Conservation (phyloP, 192 early-diverging fungal species). For the Podila clonocystis region DNA sequence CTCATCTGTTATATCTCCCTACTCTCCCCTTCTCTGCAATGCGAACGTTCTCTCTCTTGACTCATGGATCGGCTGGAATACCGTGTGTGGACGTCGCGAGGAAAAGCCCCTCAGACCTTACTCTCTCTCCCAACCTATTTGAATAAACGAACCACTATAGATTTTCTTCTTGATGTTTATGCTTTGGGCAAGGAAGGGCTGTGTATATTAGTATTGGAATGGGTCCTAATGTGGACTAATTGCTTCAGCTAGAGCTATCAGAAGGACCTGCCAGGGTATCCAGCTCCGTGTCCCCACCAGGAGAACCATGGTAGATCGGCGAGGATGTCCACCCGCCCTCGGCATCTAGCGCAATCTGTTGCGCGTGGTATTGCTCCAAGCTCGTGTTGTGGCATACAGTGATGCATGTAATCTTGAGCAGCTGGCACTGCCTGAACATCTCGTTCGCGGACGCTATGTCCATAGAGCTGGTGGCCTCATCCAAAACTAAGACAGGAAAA, state of each 20-base stretch:
- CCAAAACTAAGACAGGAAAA: constrained; percentile 54
- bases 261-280: constrained; percentile 3
- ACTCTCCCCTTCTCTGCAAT: too few species aligned
- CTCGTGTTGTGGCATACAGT: constrained; percentile 84
- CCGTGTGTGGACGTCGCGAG: background rate
- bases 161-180: too few species aligned
- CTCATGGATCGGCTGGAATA: too few species aligned
- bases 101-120: background rate
- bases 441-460: constrained; percentile 59
- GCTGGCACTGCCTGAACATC: constrained; percentile 68
- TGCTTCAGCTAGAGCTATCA: background rate
- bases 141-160: too few species aligned
- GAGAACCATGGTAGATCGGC: constrained; percentile 1
- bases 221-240: background rate
- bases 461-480: constrained; percentile 77
- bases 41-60: too few species aligned
- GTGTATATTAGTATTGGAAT: background rate
- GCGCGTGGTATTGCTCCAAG: constrained; percentile 45
- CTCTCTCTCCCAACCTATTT: too few species aligned
- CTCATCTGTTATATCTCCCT: background rate
- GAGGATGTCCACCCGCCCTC: constrained; percentile 26
- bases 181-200: background rate
- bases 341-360: constrained; percentile 35
- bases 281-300: constrained; percentile 1
- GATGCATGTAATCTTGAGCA: constrained; percentile 83